Evolutionary conservation across 1,139 yeast genomes (phyloP), one percentile per base, ranked within the genome.

Genomic region (Suhomyces yuchorum): DNA sequence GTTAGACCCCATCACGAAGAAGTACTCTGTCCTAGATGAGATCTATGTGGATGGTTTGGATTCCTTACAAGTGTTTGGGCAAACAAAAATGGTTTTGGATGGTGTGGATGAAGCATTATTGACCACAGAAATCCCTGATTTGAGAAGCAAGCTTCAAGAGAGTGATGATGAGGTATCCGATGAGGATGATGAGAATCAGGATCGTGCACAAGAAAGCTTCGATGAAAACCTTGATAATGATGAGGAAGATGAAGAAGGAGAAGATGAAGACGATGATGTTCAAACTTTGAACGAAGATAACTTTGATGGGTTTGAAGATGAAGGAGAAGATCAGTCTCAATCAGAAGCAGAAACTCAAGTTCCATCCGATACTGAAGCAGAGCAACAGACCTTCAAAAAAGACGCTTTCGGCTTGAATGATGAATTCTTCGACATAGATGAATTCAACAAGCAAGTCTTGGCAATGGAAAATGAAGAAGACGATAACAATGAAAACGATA

Each of bases 31-130:
- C 5, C 73, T 93, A 34, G 96, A 92, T 65, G 91, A 89, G 62
- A 77, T 93, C 23, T 84, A 85, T 57, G 77, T 87, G 22, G 96
- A 90, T 46, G 98, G 97, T 1, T 73, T 93, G 49, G 97, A 89
- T 63, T 85, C 96, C 14, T 81, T 87, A 37, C 98, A 93, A 64
- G 92, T 93, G 0, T 93, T 92, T 89, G 96, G 96, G 46, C 98
- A 93, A 66, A 85, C 90, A 3, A 89, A 87, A 66, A 79, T 93
- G 72, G 85, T 93, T 24, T 74, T 90, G 40, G 93, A 87, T 50
- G 84, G 84, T 4, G 83, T 84, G 20, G 81, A 82, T 39, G 87
- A 82, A 40, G 74, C 75, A 47, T 69, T 87, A 46, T 59, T 84
- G 56, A 71, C 75, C 54, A 76, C 71, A 8, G 70, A 70, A 47